These are phyloP conservation scores for Collybia sordida DNA, from an alignment of 768 basidiomycete species.

Conservation along the genomic window DNA sequence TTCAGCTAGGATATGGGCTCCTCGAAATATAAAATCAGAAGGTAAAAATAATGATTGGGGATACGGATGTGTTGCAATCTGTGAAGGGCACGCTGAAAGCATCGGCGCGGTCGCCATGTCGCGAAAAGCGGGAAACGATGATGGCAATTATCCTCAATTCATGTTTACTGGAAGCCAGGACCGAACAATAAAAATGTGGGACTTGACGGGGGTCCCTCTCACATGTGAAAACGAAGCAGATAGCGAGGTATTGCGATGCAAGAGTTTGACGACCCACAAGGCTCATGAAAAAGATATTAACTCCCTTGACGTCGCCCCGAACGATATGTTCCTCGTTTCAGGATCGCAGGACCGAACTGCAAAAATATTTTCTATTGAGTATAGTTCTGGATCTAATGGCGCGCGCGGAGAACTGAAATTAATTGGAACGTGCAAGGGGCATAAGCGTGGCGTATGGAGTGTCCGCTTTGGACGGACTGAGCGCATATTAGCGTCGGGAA, in stretches of 20 bases:
- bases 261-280: slow-evolving; percentile 80
- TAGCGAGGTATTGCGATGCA: slow-evolving; percentile 47
- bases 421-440: slow-evolving; percentile 89
- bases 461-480: slow-evolving; percentile 87
- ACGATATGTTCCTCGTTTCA: slow-evolving; percentile 84
- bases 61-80: slow-evolving; percentile 81
- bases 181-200: slow-evolving; percentile 98
- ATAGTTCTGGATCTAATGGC: slow-evolving; percentile 36
- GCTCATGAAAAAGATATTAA: slow-evolving; percentile 99
- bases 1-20: slow-evolving; percentile 83
- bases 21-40: slow-evolving; percentile 15
- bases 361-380: slow-evolving; percentile 82
- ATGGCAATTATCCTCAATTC: slow-evolving; percentile 48
- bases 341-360: slow-evolving; percentile 96
- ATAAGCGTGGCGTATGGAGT: slow-evolving; percentile 95
- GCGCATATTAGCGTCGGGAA: slow-evolving; percentile 86
- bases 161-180: slow-evolving; percentile 97
- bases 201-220: slow-evolving; percentile 58
- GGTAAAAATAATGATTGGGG: slow-evolving; percentile 33
- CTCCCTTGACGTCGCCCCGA: slow-evolving; percentile 88
- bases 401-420: slow-evolving; percentile 71
- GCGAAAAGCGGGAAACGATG: slow-evolving; percentile 38
- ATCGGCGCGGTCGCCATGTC: slow-evolving; percentile 88
- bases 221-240: slow-evolving; percentile 19
- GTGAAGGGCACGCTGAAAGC: slow-evolving; percentile 93